Evolutionary conservation across 2,329 filamentous ascomycete species (phyloP), one percentile per base, ranked within the genome.

Genomic region (Stemphylium vesicarium): DNA sequence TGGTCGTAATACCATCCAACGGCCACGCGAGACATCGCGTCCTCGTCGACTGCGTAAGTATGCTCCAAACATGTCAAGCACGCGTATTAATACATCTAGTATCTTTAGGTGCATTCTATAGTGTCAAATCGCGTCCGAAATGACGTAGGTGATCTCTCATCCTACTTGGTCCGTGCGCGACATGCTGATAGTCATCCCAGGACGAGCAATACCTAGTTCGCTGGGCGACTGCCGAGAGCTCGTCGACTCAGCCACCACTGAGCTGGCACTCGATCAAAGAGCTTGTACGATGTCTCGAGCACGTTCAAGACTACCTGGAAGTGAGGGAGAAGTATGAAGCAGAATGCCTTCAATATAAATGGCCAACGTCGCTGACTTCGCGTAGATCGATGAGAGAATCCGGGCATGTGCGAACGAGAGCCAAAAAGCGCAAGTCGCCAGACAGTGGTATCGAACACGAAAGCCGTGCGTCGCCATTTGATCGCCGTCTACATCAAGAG

Each of bases 191-290:
- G 13, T 13, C 32, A 10, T 12, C 53, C 36, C 62, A 76, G 74
- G 70, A 70, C 4, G 79, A 80, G 48, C 69, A 81, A 32, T 81
- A 76, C 46, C 69, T 81, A 0, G 69, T 81, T 0, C 63, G 65
- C 33, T 81, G 79, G 79, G 9, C 26, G 5, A 66, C 63, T 1
- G 55, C 64, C 0, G 49, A 62, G 0, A 16, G 31, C 0, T 20
- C 46, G 3, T 50, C 56, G 4, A 45, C 56, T 2, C 55, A 53
- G 3, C 61, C 73, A 0, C 72, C 78, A 2, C 62, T 75, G 3
- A 79, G 77, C 5, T 82, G 80, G 80, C 80, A 82, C 47, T 35
- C 57, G 1, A 31, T 81, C 0, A 51, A 66, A 0, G 79, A 81
- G 45, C 70, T 82, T 0, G 55, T 57, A 0, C 43, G 64, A 5